phyloP scores from a whole-genome alignment of 177 flowering plant genomes.

The Telopea speciosissima region DNA sequence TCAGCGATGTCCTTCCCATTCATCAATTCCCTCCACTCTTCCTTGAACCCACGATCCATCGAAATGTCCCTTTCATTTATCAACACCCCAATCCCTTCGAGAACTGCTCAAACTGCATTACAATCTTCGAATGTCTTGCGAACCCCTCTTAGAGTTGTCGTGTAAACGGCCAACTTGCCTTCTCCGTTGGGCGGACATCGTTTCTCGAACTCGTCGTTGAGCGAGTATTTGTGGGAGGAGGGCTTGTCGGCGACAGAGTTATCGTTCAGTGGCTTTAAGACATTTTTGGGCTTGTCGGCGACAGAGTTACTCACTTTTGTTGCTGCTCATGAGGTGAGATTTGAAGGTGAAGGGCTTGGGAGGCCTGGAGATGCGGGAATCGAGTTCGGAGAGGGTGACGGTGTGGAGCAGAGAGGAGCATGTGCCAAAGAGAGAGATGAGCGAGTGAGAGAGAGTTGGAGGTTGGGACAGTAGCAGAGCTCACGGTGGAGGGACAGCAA shows the following conservation, averaged over 20 bases:
- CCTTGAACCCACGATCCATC: constrained; percentile 78
- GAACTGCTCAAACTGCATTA: constrained; percentile 55
- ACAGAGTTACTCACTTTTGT: constrained; percentile 34
- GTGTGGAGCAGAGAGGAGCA: constrained; percentile 21
- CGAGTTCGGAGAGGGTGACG: too few relatives aligned
- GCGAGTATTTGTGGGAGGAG: background rate
- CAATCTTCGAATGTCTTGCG: constrained; percentile 81
- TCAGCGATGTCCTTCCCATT: constrained; percentile 28
- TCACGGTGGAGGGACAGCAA: too few relatives aligned
- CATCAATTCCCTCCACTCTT: constrained; percentile 61
- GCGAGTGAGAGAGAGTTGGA: too few relatives aligned
- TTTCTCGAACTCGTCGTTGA: constrained; percentile 32
- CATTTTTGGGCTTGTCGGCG: background rate
- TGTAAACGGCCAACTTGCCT: constrained; percentile 62
- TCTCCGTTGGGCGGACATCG: constrained; percentile 65
- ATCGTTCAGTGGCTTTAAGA: constrained; percentile 7
- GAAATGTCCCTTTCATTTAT: constrained; percentile 77
- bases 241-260: background rate
- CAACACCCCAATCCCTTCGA: constrained; percentile 48
- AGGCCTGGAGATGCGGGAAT: constrained; percentile 15
- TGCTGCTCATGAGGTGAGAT: background rate
- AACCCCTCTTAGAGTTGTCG: constrained; percentile 75
- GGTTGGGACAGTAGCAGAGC: too few relatives aligned
- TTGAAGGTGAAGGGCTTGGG: constrained; percentile 10
- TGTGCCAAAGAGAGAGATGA: too few relatives aligned